Percentiles rank a stretch among this genome's conserved stretches.
phyloP scores from a whole-genome alignment of 768 basidiomycete genomes.

The Mycena vitilis region DNA sequence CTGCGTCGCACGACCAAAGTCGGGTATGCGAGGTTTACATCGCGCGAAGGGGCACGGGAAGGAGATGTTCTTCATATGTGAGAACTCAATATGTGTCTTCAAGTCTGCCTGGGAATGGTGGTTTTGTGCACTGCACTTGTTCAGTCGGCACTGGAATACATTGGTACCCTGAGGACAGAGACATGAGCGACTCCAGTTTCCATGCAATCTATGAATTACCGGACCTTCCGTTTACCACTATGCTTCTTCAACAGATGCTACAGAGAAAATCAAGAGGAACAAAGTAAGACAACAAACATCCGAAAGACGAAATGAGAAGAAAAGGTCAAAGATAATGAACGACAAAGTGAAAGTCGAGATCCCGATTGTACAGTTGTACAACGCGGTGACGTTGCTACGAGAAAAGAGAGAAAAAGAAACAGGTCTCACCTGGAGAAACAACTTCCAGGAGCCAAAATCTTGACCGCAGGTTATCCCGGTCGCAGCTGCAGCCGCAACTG shows the following conservation, averaged over 20 bases:
- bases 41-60: slow-evolving; percentile 30
- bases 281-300: background rate
- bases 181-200: background rate
- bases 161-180: background rate
- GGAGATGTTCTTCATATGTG: slow-evolving; percentile 30
- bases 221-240: slow-evolving; percentile 12
- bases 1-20: slow-evolving; percentile 5
- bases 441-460: slow-evolving; percentile 24
- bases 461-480: slow-evolving; percentile 4
- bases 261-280: background rate
- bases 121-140: slow-evolving; percentile 23
- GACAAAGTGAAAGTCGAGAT: slow-evolving; percentile 17
- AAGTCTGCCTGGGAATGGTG: slow-evolving; percentile 1
- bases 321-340: background rate
- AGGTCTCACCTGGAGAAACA: slow-evolving; percentile 19
- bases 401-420: background rate
- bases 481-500: background rate
- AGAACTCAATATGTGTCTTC: slow-evolving; percentile 21
- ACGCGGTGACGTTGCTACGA: no score
- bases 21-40: slow-evolving; percentile 13
- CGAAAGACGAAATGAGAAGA: background rate
- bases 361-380: no score
- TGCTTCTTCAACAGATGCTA: slow-evolving; percentile 27
- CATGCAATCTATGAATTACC: no score
- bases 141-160: slow-evolving; percentile 9